Evolutionary conservation across 805 yeast genomes (phyloP).

Genomic region (Ogataea sp.): DNA sequence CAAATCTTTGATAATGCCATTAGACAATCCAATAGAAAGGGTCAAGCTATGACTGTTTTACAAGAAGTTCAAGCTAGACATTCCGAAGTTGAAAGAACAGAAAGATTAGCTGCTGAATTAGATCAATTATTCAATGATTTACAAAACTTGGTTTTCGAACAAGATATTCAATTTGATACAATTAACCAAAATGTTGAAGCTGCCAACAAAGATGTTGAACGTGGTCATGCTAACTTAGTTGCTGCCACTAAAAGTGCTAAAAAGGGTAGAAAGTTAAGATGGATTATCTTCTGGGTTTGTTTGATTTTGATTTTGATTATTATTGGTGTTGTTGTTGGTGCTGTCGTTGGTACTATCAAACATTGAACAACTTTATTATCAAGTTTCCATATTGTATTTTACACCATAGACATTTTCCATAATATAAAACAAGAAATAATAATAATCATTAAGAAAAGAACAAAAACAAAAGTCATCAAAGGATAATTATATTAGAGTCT

Average conservation of each 20-base stretch:
- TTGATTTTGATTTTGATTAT: constrained; percentile 52
- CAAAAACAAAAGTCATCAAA: too few species aligned
- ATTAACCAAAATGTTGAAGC: constrained; percentile 71
- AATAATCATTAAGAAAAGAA: too few species aligned
- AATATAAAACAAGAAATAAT: too few species aligned
- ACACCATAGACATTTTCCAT: too few species aligned
- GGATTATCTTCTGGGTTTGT: constrained; percentile 71
- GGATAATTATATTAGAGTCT: too few species aligned
- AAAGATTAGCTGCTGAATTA: constrained; percentile 91
- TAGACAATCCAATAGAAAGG: constrained; percentile 77
- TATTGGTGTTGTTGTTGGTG: constrained; percentile 62
- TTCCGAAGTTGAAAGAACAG: constrained; percentile 89
- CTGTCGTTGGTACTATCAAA: constrained; percentile 29
- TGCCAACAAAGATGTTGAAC: constrained; percentile 88
- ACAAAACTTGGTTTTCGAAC: constrained; percentile 94
- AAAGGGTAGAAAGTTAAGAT: constrained; percentile 84
- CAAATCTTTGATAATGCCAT: constrained; percentile 94
- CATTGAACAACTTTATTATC: background rate
- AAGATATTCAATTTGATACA: constrained; percentile 79
- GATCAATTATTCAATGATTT: constrained; percentile 91
- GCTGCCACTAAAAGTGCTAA: constrained; percentile 85
- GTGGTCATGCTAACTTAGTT: constrained; percentile 89
- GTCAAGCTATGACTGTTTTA: constrained; percentile 91
- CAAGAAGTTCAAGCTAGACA: constrained; percentile 96
- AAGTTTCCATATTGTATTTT: too few species aligned